Evolutionary conservation across 208 protist genomes (phyloP), one percentile per base, ranked within the genome.

Genomic region (Wallacemonas sp.): DNA sequence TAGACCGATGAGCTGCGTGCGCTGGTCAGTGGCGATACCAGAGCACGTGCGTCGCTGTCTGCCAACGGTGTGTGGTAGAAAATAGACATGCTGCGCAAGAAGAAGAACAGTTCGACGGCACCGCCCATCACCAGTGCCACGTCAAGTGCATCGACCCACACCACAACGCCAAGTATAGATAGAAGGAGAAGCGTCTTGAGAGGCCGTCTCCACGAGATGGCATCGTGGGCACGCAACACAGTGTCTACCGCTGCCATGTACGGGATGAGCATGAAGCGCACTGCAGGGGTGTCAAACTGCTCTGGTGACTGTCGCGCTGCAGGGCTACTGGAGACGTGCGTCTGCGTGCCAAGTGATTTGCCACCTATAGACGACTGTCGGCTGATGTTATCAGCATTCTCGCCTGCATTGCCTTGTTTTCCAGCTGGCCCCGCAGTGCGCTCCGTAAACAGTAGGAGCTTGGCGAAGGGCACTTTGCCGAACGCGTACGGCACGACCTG

Each of bases 261-360:
- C 1, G 89, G 89, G 15, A 92, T 65, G 48, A 95, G 68, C 36
- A 88, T 68, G 62, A 88, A 91, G 30, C 79, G 85, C 36, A 91
- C 79, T 3, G 76, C 81, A 0, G 75, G 33, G 0, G 83, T 81
- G 60, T 81, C 69, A 24, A 87, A 63, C 19, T 61, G 66, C 24
- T 34, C 54, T 9, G 19, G 4, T 5, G 21, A 48, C 41, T 10
- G 9, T 6, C 41, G 27, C 53, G 32, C 5, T 19, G 26, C 4
- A 19, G 42, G 42, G 42, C 42, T 48, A n/a, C 5, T 6, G 5
- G 42, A 48, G 19, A 12, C 5, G 17, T 26, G 13, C 5, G n/a
- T 46, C 24, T 62, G 55, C 37, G 6, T 55, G n/a, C 44, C 60
- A 6, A 39, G 32, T 5, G 32, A 39, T 21, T 24, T 24, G 45